Percentiles rank a stretch among this genome's conserved stretches.
Evolutionary conservation across 257 asterid genomes (phyloP).

Genomic region (Lantana camara): DNA sequence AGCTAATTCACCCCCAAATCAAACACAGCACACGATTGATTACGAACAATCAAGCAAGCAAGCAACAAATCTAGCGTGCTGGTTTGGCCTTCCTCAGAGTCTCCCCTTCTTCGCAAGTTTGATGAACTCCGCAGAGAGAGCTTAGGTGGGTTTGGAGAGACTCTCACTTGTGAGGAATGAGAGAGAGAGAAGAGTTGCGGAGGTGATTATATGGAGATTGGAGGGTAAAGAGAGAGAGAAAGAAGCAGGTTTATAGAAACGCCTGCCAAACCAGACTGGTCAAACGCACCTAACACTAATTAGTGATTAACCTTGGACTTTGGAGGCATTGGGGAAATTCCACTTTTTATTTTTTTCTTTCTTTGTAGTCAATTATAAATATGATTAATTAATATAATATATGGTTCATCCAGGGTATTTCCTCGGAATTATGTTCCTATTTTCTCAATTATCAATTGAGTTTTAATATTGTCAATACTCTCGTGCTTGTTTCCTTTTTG

Average conservation of each 20-base stretch:
- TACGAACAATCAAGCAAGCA: constrained; percentile 4
- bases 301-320: constrained; percentile 53
- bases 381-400: too few relatives aligned
- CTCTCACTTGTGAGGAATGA: constrained; percentile 35
- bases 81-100: constrained; percentile 17
- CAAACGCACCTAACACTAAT: constrained; percentile 55
- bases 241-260: constrained; percentile 13
- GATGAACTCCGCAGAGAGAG: constrained; percentile 29
- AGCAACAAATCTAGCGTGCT: neutral
- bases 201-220: constrained; percentile 29
- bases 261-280: constrained; percentile 85
- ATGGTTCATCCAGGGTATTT: too few relatives aligned
- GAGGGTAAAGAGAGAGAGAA: constrained; percentile 12
- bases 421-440: too few relatives aligned
- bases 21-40: neutral
- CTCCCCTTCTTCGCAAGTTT: constrained; percentile 2
- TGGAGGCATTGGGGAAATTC: constrained; percentile 22
- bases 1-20: neutral
- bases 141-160: constrained; percentile 45
- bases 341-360: neutral
- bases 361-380: too few relatives aligned
- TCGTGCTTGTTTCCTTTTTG: neutral
- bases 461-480: neutral
- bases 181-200: constrained; percentile 14
- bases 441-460: too few relatives aligned